phyloP scores from a whole-genome alignment of 2,329 filamentous ascomycete species.

The Sarocladium brachiariae region DNA sequence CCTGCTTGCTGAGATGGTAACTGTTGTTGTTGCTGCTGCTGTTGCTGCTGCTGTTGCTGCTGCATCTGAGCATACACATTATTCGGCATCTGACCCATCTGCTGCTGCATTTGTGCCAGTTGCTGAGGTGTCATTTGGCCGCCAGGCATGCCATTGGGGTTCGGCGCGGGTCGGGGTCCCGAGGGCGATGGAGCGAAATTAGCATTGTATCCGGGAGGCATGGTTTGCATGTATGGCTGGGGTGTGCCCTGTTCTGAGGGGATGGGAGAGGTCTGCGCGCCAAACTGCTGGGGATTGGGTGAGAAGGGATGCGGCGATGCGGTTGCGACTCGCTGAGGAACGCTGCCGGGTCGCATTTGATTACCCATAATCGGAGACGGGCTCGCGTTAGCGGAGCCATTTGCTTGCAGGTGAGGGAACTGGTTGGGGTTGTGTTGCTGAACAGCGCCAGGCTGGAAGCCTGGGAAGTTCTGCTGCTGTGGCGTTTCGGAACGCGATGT shows the following conservation, averaged over 20 bases:
- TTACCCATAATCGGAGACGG: slow-evolving; percentile 89
- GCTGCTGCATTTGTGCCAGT: slow-evolving; percentile 38
- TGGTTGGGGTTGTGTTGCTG: slow-evolving; percentile 53
- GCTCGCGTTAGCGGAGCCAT: slow-evolving; percentile 75
- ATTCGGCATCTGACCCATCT: slow-evolving; percentile 36
- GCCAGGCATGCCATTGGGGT: slow-evolving; percentile 43
- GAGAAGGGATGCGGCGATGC: slow-evolving; percentile 90
- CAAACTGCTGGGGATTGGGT: slow-evolving; percentile 66
- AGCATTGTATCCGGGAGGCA: slow-evolving; percentile 51
- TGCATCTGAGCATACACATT: slow-evolving; percentile 32
- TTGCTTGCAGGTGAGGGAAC: slow-evolving; percentile 77
- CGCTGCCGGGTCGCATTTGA: slow-evolving; percentile 63
- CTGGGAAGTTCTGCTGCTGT: slow-evolving; percentile 63
- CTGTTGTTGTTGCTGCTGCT: slow-evolving; percentile 42
- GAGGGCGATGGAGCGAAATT: slow-evolving; percentile 52
- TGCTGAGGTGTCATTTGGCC: slow-evolving; percentile 49
- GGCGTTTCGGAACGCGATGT: slow-evolving; percentile 90
- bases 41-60: slow-evolving; percentile 58
- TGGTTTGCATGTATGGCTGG: slow-evolving; percentile 63
- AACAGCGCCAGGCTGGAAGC: slow-evolving; percentile 60
- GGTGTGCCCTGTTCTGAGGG: slow-evolving; percentile 72
- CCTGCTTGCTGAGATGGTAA: slow-evolving; percentile 59
- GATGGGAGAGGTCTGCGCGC: slow-evolving; percentile 65
- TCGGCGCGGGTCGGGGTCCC: slow-evolving; percentile 48
- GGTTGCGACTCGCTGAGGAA: slow-evolving; percentile 78